phyloP scores from a whole-genome alignment of 2,329 filamentous ascomycete genomes.

The Gnomoniopsis smithogilvyi region DNA sequence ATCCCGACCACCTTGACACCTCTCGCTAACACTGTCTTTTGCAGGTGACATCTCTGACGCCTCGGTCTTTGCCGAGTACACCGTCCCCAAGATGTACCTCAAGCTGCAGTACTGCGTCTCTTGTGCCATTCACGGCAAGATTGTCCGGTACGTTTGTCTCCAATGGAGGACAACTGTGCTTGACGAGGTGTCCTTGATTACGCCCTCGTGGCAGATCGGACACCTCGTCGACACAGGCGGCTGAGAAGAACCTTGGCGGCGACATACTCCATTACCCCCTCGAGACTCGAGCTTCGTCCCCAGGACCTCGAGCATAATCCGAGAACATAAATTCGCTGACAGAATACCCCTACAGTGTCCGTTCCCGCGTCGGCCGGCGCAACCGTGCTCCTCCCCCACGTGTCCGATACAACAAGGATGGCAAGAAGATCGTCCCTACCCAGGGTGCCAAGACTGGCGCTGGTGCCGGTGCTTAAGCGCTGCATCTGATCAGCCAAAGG shows the following conservation, averaged over 20 bases:
- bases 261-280: conserved; percentile 12
- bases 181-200: conserved; percentile 17
- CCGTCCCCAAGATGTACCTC: conserved; percentile 99
- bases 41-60: conserved; percentile 99
- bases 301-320: conserved; percentile 16
- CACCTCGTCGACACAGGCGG: conserved; percentile 34
- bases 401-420: conserved; percentile 99
- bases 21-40: conserved; percentile 7
- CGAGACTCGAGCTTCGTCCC: not conserved
- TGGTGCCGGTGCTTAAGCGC: not conserved
- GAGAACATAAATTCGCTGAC: conserved; percentile 37
- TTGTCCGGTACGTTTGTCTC: conserved; percentile 87
- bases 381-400: conserved; percentile 98
- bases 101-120: conserved; percentile 99
- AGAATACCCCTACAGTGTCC: conserved; percentile 65
- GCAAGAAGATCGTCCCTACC: conserved; percentile 97
- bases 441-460: conserved; percentile 60
- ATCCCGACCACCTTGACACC: not conserved
- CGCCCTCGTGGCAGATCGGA: conserved; percentile 8
- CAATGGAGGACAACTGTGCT: conserved; percentile 56
- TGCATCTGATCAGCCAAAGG: not conserved
- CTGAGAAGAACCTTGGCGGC: conserved; percentile 43
- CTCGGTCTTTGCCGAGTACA: conserved; percentile 98
- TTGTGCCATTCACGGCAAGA: conserved; percentile 99
- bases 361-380: conserved; percentile 92